phyloP scores from a whole-genome alignment of 805 yeast species.

The Wickerhamomyces ciferrii region DNA sequence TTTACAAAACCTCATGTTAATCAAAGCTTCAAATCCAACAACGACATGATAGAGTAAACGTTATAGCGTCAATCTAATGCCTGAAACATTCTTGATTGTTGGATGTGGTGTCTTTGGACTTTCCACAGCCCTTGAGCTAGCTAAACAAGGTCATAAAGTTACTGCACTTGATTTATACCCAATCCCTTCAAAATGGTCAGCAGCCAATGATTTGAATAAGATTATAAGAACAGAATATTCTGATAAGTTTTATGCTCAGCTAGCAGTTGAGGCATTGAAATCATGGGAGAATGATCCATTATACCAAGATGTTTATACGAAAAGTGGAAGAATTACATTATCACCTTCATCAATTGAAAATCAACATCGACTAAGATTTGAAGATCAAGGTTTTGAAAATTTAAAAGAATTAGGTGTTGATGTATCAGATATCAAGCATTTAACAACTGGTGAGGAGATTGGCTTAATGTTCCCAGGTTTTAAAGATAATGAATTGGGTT shows the following conservation, averaged over 20 bases:
- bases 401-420: conserved; percentile 21
- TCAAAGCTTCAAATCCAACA: too few species aligned
- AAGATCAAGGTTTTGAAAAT: conserved; percentile 29
- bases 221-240: conserved; percentile 43
- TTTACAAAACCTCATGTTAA: too few species aligned
- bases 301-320: conserved; percentile 27
- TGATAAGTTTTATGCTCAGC: conserved; percentile 33
- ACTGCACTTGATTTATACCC: conserved; percentile 34
- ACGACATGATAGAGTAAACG: too few species aligned
- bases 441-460: conserved; percentile 26
- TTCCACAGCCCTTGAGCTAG: conserved; percentile 35
- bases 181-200: conserved; percentile 40
- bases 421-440: conserved; percentile 21
- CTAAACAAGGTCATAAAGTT: conserved; percentile 24
- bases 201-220: conserved; percentile 44
- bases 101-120: conserved; percentile 45
- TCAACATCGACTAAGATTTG: conserved; percentile 31
- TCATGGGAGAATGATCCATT: conserved; percentile 32
- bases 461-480: conserved; percentile 23
- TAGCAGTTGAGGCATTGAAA: conserved; percentile 40
- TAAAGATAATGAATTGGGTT: conserved; percentile 18
- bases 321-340: conserved; percentile 38
- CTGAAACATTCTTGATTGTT: conserved; percentile 16
- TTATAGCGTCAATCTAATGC: too few species aligned
- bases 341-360: conserved; percentile 23